Evolutionary conservation across 306 rosid genomes (phyloP), one percentile per base, ranked within the genome.

Genomic region (Cucurbita pepo): DNA sequence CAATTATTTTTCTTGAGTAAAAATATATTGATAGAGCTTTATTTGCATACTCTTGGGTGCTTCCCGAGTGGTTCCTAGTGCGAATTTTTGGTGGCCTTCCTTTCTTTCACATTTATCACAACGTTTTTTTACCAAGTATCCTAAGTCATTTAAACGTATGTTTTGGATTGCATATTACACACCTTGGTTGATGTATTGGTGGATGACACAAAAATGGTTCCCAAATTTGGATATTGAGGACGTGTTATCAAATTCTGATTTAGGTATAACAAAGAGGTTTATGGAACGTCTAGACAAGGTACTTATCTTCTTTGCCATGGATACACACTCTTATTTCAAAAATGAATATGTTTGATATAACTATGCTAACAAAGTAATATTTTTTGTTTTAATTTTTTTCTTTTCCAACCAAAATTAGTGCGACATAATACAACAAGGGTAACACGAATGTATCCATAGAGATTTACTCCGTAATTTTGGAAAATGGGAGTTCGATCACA

Each of bases 131-230:
- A 11, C 7, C 15, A 81, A 18, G 72, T 75, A 81, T 40, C 87
- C 81, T 10, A 10, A 0, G n/a, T 30, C 87, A 18, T 83, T 77
- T 21, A 85, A 55, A 78, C 57, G 85, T 83, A 72, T 84, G 13
- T 82, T 84, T 47, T 48, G 78, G 58, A 83, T 92, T 74, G 91
- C 95, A 37, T 89, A 78, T 84, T 63, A 83, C 53, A 75, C 85
- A 15, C 96, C 97, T 77, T 88, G 92, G 92, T 81, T 92, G 19
- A 66, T 84, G 52, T 57, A 90, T 52, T 80, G 92, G 88, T 92
- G 95, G 95, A 85, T 86, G 91, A 88, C 91, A 22, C 92, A 86
- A 56, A 90, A 81, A 83, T 83, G 87, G 87, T 86, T 92, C 78
- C 82, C 87, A 79, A 37, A 86, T 8, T 66, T 70, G 59, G 75